These are phyloP conservation scores for Solanum chmielewskii DNA, from an alignment of 257 asterid species.

Conservation along the genomic window DNA sequence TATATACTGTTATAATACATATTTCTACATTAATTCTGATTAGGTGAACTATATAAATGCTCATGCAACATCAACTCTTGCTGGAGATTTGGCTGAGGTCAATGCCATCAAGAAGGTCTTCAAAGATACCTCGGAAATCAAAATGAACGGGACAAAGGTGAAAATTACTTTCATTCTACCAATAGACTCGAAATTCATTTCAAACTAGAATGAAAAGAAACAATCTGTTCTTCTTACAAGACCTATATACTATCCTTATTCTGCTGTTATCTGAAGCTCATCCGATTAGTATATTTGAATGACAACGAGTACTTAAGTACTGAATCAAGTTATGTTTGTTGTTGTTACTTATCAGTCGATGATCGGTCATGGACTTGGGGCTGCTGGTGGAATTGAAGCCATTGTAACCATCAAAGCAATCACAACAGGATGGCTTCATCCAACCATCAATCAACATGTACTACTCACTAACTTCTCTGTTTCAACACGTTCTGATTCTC, in stretches of 20 bases:
- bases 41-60: slow-evolving; percentile 72
- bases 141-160: slow-evolving; percentile 69
- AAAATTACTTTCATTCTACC: neutral
- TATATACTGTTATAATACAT: neutral
- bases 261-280: neutral
- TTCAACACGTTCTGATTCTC: neutral
- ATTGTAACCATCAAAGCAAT: slow-evolving; percentile 86
- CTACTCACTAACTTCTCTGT: neutral
- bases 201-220: neutral
- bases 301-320: neutral
- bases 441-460: slow-evolving; percentile 79
- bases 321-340: neutral
- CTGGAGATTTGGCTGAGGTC: slow-evolving; percentile 71
- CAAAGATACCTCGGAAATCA: slow-evolving; percentile 49
- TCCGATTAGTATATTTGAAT: neutral
- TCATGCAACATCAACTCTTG: slow-evolving; percentile 75
- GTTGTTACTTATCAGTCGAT: slow-evolving; percentile 39
- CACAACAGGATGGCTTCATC: slow-evolving; percentile 90
- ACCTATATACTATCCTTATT: neutral
- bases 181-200: neutral
- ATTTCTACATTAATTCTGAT: neutral
- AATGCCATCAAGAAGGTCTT: slow-evolving; percentile 62
- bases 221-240: neutral
- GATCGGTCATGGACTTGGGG: slow-evolving; percentile 94
- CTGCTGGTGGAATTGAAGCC: slow-evolving; percentile 88